These are phyloP conservation scores for Lactarius sanguifluus DNA, from an alignment of 768 basidiomycete species.

Conservation along the genomic window DNA sequence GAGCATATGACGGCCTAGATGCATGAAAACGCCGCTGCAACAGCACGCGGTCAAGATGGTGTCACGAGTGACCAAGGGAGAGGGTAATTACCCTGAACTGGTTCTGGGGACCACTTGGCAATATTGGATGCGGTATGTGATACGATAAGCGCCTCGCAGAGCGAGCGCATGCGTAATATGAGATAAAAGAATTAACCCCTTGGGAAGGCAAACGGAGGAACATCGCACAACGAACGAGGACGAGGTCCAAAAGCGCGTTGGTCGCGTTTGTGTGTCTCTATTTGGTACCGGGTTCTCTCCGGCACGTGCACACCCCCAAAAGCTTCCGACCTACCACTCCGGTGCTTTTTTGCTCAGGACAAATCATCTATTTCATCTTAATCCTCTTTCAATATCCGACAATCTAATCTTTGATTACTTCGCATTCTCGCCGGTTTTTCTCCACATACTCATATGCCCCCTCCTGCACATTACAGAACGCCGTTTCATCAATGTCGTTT, in stretches of 20 bases:
- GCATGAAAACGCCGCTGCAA: conserved; percentile 75
- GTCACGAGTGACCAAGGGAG: conserved; percentile 12
- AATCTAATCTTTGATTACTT: conserved; percentile 1
- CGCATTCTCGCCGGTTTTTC: not conserved
- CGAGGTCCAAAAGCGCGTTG: not conserved
- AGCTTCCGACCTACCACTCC: not conserved
- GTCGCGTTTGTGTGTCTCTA: conserved; percentile 15
- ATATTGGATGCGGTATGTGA: conserved; percentile 8
- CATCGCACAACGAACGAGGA: conserved; percentile 39
- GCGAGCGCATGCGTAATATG: conserved; percentile 57
- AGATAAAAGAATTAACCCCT: conserved; percentile 33
- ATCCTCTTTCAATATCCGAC: conserved; percentile 1
- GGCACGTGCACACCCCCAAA: not conserved
- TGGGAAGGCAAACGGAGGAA: conserved; percentile 45
- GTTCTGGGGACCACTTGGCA: conserved; percentile 11
- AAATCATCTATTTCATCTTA: not conserved
- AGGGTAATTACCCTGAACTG: conserved; percentile 25
- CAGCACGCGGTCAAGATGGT: conserved; percentile 15
- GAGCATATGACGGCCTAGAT: conserved; percentile 49
- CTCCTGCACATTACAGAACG: conserved; percentile 20
- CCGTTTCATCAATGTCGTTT: conserved; percentile 22
- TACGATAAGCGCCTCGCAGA: conserved; percentile 25
- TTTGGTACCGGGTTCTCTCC: conserved; percentile 3
- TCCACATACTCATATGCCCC: not conserved
- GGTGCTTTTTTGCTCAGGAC: not conserved